Evolutionary conservation across 108 stramenopile species (phyloP), one percentile per base, ranked within the genome.

Genomic region (Fistulifera pelliculosa): DNA sequence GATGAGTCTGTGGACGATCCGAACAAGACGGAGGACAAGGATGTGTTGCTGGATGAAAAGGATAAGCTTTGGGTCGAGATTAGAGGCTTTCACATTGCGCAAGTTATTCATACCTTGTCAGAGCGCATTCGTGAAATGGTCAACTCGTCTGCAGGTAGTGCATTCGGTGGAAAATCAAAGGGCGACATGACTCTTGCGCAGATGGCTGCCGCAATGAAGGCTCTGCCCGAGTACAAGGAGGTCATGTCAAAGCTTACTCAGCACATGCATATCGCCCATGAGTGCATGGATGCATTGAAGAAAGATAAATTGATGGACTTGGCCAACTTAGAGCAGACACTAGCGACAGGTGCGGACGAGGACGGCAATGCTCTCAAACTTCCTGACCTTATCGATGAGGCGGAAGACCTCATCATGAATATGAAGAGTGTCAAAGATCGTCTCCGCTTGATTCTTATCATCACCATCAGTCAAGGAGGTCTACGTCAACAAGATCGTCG

Each of bases 11-110:
- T 47, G 2, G 70, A 71, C 17, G 74, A 74, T 23, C 58, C 68
- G 22, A 66, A 58, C 38, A 62, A 44, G 21, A 61, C 60, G 23
- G 68, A 76, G 59, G 65, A 50, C 39, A 80, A 87, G 75, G 87
- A 92, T 62, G 80, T 84, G 13, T 58, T 99, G 13, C 67, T 99
- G 17, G 94, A 92, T 49, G 98, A 99, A 39, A 82, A 86, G 49
- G 98, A 99, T 60, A 75, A 77, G 42, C 68, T 99, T 13, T 99
- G 98, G 98, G 90, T 87, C 7, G 94, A 98, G 72, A 62, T 96
- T 45, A 79, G 93, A 41, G 92, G 95, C 54, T 73, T 87, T 64
- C 98, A 99, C 65, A 94, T 97, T 65, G 94, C 94, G 35, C 73
- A 92, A 27, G 98, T 96, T 38, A 89, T 97, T 53, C 75, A 88